phyloP scores from a whole-genome alignment of 2,329 filamentous ascomycete genomes.

The Nemania sp. region DNA sequence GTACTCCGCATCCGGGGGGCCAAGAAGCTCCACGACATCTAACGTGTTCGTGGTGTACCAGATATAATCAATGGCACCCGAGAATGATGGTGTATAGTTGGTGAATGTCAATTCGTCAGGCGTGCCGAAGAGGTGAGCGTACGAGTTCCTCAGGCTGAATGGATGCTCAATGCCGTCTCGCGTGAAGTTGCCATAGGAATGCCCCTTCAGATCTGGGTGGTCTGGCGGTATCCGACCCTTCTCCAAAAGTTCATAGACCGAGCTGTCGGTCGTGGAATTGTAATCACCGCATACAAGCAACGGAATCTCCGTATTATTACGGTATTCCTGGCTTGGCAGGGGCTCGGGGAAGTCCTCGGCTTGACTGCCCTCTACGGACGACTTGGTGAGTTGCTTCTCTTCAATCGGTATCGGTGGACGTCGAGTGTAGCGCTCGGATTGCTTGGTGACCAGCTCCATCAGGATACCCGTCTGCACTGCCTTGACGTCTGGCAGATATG shows the following conservation, averaged over 20 bases:
- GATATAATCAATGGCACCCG: slow-evolving; percentile 92
- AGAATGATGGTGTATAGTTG: slow-evolving; percentile 95
- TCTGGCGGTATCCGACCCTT: slow-evolving; percentile 77
- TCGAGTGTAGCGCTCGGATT: slow-evolving; percentile 83
- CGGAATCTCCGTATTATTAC: slow-evolving; percentile 84
- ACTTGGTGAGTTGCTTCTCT: slow-evolving; percentile 70
- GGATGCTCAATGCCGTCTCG: slow-evolving; percentile 91
- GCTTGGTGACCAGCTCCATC: slow-evolving; percentile 87
- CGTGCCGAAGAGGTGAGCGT: slow-evolving; percentile 79
- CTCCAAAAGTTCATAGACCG: slow-evolving; percentile 87
- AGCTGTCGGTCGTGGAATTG: slow-evolving; percentile 86
- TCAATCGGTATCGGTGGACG: slow-evolving; percentile 69
- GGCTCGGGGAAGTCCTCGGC: slow-evolving; percentile 66
- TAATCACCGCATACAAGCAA: slow-evolving; percentile 93
- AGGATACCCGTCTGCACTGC: slow-evolving; percentile 93
- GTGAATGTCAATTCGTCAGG: slow-evolving; percentile 88
- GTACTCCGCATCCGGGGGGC: slow-evolving; percentile 84
- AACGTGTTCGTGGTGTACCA: slow-evolving; percentile 95
- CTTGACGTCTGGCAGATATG: slow-evolving; percentile 89
- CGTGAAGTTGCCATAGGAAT: slow-evolving; percentile 92
- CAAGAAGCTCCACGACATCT: slow-evolving; percentile 81
- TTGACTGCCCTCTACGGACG: slow-evolving; percentile 51
- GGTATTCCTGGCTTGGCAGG: slow-evolving; percentile 83
- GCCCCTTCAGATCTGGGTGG: slow-evolving; percentile 78
- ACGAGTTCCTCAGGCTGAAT: slow-evolving; percentile 90